Percentiles rank a stretch among this genome's conserved stretches.
phyloP scores from a whole-genome alignment of 495 filamentous ascomycete species.

The Xylaria venustula region DNA sequence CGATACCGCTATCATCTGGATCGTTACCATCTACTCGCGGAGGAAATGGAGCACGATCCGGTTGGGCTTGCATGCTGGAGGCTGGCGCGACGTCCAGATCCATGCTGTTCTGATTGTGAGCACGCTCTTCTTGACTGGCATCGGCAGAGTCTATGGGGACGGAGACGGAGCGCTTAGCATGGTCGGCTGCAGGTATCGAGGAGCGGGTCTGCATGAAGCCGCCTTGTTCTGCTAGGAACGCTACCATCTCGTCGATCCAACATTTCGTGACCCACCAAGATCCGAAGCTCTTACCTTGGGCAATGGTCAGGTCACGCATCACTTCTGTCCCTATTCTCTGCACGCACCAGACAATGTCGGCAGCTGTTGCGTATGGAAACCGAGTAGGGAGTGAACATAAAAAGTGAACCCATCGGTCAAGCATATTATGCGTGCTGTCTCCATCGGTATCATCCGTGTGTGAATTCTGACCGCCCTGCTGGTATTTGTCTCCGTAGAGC shows the following conservation, averaged over 20 bases:
- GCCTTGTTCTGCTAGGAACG: slow-evolving; percentile 87
- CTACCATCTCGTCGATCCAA: slow-evolving; percentile 93
- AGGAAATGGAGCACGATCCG: slow-evolving; percentile 44
- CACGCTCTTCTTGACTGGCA: slow-evolving; percentile 34
- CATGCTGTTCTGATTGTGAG: slow-evolving; percentile 45
- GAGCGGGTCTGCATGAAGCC: slow-evolving; percentile 72
- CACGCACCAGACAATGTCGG: slow-evolving; percentile 67
- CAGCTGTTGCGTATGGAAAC: slow-evolving; percentile 69
- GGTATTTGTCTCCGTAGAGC: slow-evolving; percentile 51
- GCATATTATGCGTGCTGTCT: slow-evolving; percentile 53
- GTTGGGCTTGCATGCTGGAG: slow-evolving; percentile 40
- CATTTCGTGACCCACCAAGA: slow-evolving; percentile 99
- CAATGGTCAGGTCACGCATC: slow-evolving; percentile 77
- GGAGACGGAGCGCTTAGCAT: slow-evolving; percentile 28
- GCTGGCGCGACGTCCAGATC: slow-evolving; percentile 37
- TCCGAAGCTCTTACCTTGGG: slow-evolving; percentile 80
- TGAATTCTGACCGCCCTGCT: slow-evolving; percentile 36
- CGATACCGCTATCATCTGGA: slow-evolving; percentile 68
- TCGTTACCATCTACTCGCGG: slow-evolving; percentile 29
- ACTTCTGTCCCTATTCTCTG: slow-evolving; percentile 66
- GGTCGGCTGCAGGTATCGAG: slow-evolving; percentile 3
- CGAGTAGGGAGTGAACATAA: slow-evolving; percentile 68
- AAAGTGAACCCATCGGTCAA: slow-evolving; percentile 85
- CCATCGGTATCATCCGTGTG: slow-evolving; percentile 20
- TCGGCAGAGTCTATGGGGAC: slow-evolving; percentile 14